Conservation (phyloP, 164 flowering plant species). For the Stephania cephalantha region DNA sequence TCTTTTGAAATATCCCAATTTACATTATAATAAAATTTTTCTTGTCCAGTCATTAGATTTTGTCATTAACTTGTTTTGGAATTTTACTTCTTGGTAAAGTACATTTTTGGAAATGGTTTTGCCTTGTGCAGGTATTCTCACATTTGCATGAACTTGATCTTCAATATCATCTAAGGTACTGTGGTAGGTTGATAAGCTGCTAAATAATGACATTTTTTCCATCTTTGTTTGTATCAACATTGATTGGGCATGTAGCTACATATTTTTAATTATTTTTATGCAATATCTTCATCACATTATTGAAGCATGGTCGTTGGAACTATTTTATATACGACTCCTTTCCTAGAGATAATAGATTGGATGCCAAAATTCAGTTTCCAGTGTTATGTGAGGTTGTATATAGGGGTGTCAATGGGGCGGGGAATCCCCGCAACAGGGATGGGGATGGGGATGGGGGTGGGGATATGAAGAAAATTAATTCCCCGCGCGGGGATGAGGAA, state of each 20-base stretch:
- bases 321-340: no score
- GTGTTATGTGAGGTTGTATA: no score
- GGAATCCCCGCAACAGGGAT: no score
- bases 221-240: not conserved
- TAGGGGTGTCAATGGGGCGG: no score
- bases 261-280: not conserved
- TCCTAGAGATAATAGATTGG: no score
- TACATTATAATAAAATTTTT: not conserved
- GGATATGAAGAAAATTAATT: no score
- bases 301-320: not conserved
- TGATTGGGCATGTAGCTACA: not conserved
- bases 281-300: not conserved
- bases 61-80: not conserved
- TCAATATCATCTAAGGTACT: constrained; percentile 89
- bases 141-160: constrained; percentile 95
- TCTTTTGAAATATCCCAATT: not conserved
- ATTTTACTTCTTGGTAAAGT: not conserved
- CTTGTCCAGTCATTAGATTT: not conserved
- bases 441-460: no score
- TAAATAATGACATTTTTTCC: no score
- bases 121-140: constrained; percentile 73
- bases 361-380: no score
- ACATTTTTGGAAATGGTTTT: not conserved
- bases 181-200: no score
- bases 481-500: no score